phyloP scores from a whole-genome alignment of 140 eudicot genomes.

The Ambrosia hybrid region DNA sequence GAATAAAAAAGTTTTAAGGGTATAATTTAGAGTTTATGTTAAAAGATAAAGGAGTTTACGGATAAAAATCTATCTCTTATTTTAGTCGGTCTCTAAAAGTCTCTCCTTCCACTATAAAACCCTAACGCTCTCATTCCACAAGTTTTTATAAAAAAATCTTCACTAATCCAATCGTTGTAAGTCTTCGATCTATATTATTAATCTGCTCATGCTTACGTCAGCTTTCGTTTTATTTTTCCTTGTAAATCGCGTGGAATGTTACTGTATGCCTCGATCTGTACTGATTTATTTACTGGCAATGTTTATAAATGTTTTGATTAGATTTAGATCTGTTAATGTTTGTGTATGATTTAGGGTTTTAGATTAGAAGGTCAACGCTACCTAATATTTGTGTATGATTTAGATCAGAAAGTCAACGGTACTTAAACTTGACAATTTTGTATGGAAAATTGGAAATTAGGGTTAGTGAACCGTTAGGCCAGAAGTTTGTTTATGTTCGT shows the following conservation, averaged over 20 bases:
- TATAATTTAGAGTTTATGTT: background rate
- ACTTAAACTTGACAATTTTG: background rate
- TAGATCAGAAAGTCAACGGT: background rate
- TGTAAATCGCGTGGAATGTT: conserved; percentile 6
- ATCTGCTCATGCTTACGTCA: conserved; percentile 10
- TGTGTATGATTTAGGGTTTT: conserved; percentile 11
- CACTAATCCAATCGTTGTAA: conserved; percentile 5
- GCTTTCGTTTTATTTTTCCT: background rate
- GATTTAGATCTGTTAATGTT: conserved; percentile 17
- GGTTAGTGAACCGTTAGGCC: too few species aligned
- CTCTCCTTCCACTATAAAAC: conserved; percentile 12
- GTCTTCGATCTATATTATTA: conserved; percentile 14
- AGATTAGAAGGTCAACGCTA: conserved; percentile 15
- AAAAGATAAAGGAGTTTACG: conserved; percentile 7
- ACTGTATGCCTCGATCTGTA: conserved; percentile 21
- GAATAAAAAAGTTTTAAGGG: background rate
- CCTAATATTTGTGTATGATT: background rate
- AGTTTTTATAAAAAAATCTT: background rate
- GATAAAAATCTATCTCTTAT: background rate
- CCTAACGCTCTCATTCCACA: conserved; percentile 4
- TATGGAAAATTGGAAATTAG: background rate
- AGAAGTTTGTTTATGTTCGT: too few species aligned
- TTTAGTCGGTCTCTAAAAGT: background rate
- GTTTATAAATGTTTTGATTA: conserved; percentile 9
- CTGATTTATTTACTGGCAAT: background rate